Evolutionary conservation across 768 basidiomycete species (phyloP).

Genomic region (Scleroderma bovista): DNA sequence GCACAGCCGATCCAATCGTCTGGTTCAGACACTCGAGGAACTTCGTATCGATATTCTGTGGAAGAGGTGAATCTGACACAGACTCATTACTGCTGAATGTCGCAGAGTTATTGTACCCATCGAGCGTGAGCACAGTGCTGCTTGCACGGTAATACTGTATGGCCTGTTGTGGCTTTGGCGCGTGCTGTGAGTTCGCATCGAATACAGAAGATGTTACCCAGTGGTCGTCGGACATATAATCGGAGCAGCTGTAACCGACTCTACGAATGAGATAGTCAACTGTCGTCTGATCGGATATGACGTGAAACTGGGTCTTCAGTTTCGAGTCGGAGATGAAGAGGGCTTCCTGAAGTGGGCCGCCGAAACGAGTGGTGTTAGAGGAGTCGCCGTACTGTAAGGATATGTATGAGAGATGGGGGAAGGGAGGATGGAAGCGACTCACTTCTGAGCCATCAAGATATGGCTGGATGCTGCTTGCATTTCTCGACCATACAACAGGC

Average conservation of each 20-base stretch:
- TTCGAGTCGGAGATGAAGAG: constrained; percentile 36
- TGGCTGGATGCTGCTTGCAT: constrained; percentile 18
- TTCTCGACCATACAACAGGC: constrained; percentile 50
- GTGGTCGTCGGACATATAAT: constrained; percentile 28
- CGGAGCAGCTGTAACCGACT: constrained; percentile 40
- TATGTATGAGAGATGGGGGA: too few species aligned
- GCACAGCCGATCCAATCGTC: constrained; percentile 55
- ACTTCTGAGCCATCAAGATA: constrained; percentile 42
- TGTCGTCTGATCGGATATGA: constrained; percentile 46
- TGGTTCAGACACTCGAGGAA: constrained; percentile 55
- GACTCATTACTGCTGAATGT: constrained; percentile 37
- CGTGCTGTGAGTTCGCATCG: constrained; percentile 22
- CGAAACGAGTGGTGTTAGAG: constrained; percentile 43
- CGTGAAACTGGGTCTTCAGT: constrained; percentile 34
- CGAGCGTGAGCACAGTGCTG: constrained; percentile 53
- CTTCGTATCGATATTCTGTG: constrained; percentile 41
- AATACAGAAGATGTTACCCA: constrained; percentile 28
- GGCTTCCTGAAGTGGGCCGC: constrained; percentile 37
- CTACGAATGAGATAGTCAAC: constrained; percentile 37
- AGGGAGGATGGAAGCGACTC: not conserved
- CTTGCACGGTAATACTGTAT: constrained; percentile 70
- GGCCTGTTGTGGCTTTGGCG: constrained; percentile 44
- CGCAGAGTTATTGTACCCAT: constrained; percentile 64
- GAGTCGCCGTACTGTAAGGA: constrained; percentile 39
- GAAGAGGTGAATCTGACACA: constrained; percentile 44